Base-by-base conservation (phyloP, 2,329 filamentous ascomycete genomes). In the Xylaria sp. region DNA sequence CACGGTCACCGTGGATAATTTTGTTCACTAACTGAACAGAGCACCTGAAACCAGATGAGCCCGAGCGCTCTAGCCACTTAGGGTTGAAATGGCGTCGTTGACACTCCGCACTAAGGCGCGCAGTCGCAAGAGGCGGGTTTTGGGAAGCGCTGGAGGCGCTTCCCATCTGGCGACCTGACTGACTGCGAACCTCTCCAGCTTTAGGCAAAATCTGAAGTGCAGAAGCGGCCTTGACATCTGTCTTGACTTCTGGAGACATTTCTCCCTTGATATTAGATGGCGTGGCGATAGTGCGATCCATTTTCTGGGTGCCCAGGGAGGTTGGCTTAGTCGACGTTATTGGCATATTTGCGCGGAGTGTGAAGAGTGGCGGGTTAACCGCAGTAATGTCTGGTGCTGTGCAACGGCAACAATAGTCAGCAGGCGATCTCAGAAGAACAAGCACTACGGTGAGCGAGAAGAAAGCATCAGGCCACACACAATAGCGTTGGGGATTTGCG, bases 81-180 rank as follows among this genome's bases (percentile, higher is more conserved):
- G 77, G 77, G 44, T 78, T 79, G 66, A 78, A 79, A 18, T 66
- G 51, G 1, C 76, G 73, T 39, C 71, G 69, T 68, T 79, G 77
- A 58, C 77, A 79, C 51, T 76, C 74, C 1, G 41, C 41, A 68
- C 70, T 72, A 18, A 74, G 68, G 34, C 64, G 70, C 25, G 57
- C 56, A 62, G 70, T 70, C 34, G 65, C 60, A 39, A 68, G 25
- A 34, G 51, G 54, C 0, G 50, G 12, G 41, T 25, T 62, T 8
- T 46, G 41, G 41, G 15, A 18, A n/a, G 18, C 41, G 18, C 41
- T 5, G 5, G 2, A 1, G 7, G 41, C 55, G 51, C 34, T 51
- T 37, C 20, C 23, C 13, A 39, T 15, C 41, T 63, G 58, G 12
- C 41, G 28, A 60, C 37, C 32, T 23, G 54, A n/a, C 46, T 52